phyloP scores from a whole-genome alignment of 176 grass and related monocot genomes.

The Thalia dealbata region DNA sequence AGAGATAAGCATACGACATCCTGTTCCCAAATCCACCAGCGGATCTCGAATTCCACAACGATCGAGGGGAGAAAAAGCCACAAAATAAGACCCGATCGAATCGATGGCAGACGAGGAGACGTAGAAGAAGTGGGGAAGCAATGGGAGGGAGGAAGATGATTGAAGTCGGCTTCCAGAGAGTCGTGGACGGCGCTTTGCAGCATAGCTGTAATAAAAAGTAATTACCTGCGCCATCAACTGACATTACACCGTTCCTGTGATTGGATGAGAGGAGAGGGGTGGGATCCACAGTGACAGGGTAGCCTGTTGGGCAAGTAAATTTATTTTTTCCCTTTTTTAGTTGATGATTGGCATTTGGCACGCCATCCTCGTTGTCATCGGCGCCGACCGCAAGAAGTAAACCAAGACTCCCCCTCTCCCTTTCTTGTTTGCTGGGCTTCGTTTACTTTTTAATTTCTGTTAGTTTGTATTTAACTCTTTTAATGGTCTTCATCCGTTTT shows the following conservation, averaged over 20 bases:
- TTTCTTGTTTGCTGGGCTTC: no score
- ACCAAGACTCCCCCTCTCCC: no score
- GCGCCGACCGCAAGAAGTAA: background rate
- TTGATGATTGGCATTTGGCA: no score
- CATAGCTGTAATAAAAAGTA: background rate
- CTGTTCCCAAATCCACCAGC: background rate
- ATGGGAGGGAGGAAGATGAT: no score
- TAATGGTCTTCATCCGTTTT: no score
- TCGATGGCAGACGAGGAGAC: background rate
- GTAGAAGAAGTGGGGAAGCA: background rate
- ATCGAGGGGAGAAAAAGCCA: background rate
- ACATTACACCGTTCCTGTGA: background rate
- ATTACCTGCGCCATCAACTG: background rate
- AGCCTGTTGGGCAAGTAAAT: background rate
- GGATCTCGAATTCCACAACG: background rate
- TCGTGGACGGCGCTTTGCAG: background rate
- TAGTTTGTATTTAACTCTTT: no score
- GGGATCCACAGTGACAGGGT: background rate
- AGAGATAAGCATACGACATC: slow-evolving; percentile 98
- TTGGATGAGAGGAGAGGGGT: background rate
- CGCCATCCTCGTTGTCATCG: background rate
- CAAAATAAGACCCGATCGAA: background rate
- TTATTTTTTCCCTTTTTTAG: no score
- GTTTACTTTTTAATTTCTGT: no score
- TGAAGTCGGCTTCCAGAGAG: background rate